Evolutionary conservation across 768 basidiomycete species (phyloP), one percentile per base, ranked within the genome.

Genomic region (Hericium coralloides): DNA sequence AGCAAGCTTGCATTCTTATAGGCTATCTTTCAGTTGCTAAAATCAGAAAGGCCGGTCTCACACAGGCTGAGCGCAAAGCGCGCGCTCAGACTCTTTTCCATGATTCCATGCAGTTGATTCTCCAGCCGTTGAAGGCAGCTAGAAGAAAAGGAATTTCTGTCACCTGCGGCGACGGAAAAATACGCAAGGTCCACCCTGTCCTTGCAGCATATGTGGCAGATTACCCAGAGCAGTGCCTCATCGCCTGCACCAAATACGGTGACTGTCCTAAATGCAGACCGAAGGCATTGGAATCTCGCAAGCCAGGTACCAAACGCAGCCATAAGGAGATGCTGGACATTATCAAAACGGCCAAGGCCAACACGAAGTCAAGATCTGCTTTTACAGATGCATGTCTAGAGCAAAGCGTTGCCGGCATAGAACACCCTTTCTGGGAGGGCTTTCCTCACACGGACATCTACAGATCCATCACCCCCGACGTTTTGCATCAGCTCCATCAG

Each of bases 11-110:
- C 6, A 49, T 68, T 7, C 64, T 69, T 2, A 14, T 70, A 17
- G 68, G 59, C 3, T 68, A 68, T 47, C 58, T 70, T 12, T 68
- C 58, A 49, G 60, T 55, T 3, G 61, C 37, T 22, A 62, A 58
- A 25, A 50, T 64, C 26, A 53, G n/a, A 5, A 38, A 54, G 9
- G 49, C 47, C 3, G 45, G 53, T 41, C 31, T 36, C 23, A 39
- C n/a, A 1, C 57, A 59, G 3, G 22, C 20, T 6, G 49, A 49
- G 49, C 6, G 26, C 7, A 8, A 10, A 2, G 26, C 49, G 2
- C 18, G 49, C 1, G 49, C 22, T 15, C 49, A 49, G 23, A 43
- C 20, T 2, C 55, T 67, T 10, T 67, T 64, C 50, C 66, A 67
- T 53, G 39, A 47, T 4, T 63, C 57, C 43, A 60, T 67, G 59